Evolutionary conservation across 768 basidiomycete species (phyloP).

Genomic region (Suillus subluteus): DNA sequence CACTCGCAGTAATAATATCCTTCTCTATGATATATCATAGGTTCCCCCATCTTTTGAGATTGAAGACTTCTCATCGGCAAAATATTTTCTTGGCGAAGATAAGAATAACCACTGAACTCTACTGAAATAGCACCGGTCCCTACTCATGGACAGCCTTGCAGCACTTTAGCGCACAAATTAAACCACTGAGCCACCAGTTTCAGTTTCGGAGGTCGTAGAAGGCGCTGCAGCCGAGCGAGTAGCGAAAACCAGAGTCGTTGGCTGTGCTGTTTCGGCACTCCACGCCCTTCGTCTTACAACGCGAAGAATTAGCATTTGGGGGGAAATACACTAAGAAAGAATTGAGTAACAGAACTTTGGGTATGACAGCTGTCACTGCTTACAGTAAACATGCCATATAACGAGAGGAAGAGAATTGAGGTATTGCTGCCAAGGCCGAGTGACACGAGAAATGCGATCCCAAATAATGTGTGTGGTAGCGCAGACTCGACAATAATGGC

Average conservation of each 20-base stretch:
- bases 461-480: constrained; percentile 19
- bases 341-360: neutral
- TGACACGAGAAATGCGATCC: constrained; percentile 19
- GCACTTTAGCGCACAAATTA: neutral
- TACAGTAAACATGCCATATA: constrained; percentile 21
- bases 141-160: neutral
- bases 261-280: neutral
- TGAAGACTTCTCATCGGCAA: too few species aligned
- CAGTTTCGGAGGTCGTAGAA: neutral
- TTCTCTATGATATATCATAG: neutral
- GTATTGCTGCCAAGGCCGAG: constrained; percentile 15
- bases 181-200: neutral
- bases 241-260: neutral
- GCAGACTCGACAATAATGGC: constrained; percentile 17
- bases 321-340: constrained; percentile 16
- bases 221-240: neutral
- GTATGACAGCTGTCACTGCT: neutral
- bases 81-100: neutral
- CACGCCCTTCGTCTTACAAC: constrained; percentile 18
- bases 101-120: neutral
- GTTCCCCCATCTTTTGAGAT: neutral
- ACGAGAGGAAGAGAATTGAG: constrained; percentile 18
- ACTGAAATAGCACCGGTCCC: neutral
- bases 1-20: neutral
- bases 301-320: constrained; percentile 22